Base-by-base conservation (phyloP, 2,329 filamentous ascomycete genomes). In the Juglanconis sp. region DNA sequence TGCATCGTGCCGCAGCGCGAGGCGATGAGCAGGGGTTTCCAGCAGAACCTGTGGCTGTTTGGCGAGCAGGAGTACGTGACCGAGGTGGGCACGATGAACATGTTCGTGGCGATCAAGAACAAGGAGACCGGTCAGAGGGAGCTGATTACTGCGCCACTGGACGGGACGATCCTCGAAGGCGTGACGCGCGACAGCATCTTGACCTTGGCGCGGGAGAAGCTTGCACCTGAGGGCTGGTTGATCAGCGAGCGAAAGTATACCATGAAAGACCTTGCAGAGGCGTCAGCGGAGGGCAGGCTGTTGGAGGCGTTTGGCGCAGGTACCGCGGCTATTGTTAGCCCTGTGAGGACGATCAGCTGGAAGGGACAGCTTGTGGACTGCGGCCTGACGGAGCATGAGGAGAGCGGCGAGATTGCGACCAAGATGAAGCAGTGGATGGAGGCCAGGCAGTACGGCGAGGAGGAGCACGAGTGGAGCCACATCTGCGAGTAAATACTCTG, bases 1-100 rank as follows among this genome's bases (percentile, higher is more conserved):
- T 98, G 95, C 80, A 94, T 99, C 70, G 81, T 98, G n/a, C 95
- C 95, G 17, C 95, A 99, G 78, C 85, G 95, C 69, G 86, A 96
- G 77, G 95, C 95, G 47, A 92, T 92, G 50, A 90, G 87, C 74
- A 87, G 92, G 59, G 95, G 95, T 30, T 96, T 93, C 83, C 94
- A 98, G 78, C 95, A 99, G 81, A 99, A 98, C 77, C 83, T 99
- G 57, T 99, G 95, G 95, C 80, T 99, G 36, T 99, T 98, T 72
- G 93, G 93, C 48, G 88, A 96, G 71, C 92, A 98, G 76, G 92
- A 98, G 74, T 96, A 89, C 71, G 88, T 98, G 61, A 99, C 95
- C 51, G 95, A 99, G 77, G 95, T 97, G 59, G 95, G 95, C 70
- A 98, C 95, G 60, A 99, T 99, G 95, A 99, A 99, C 78, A 87